Percentiles rank a stretch among this genome's conserved stretches.
These are phyloP conservation scores for Claviceps fusiformis DNA, from an alignment of 2,329 filamentous ascomycete genomes.

Conservation along the genomic window DNA sequence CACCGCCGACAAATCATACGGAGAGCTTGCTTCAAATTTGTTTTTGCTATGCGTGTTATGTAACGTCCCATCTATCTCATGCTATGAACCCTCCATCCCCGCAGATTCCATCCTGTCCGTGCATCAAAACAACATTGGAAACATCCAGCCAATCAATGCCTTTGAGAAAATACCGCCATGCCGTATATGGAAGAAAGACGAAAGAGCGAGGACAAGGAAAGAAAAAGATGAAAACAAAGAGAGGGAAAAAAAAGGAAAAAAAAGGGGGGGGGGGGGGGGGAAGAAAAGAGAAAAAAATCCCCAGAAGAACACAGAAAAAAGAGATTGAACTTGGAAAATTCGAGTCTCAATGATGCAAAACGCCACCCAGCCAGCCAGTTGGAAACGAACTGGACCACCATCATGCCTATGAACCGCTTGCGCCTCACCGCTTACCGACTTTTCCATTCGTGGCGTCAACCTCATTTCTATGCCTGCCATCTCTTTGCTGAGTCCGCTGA, in stretches of 20 bases:
- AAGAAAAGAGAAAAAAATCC: not conserved
- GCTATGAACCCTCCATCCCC: not conserved
- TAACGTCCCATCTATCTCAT: conserved; percentile 10
- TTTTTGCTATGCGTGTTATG: not conserved
- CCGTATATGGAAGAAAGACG: conserved; percentile 1
- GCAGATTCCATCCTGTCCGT: conserved; percentile 1
- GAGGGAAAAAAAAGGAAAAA: not conserved
- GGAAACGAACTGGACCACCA: not conserved
- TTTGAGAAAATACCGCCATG: conserved; percentile 4
- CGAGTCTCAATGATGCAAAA: conserved; percentile 4
- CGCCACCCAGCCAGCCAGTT: conserved; percentile 2
- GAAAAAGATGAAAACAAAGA: not conserved
- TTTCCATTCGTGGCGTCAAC: not conserved
- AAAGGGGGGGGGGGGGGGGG: too few species aligned
- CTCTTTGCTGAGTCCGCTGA: not conserved
- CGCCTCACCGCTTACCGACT: not conserved
- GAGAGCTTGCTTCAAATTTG: not conserved
- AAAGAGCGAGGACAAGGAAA: not conserved
- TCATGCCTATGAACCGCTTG: conserved; percentile 1
- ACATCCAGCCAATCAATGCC: conserved; percentile 1
- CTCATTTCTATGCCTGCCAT: not conserved
- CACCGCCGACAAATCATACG: not conserved
- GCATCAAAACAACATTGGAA: not conserved
- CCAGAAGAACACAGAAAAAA: not conserved
- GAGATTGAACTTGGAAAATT: not conserved